Evolutionary conservation across 2,329 filamentous ascomycete species (phyloP), one percentile per base, ranked within the genome.

Genomic region (Cladosporium sp.): DNA sequence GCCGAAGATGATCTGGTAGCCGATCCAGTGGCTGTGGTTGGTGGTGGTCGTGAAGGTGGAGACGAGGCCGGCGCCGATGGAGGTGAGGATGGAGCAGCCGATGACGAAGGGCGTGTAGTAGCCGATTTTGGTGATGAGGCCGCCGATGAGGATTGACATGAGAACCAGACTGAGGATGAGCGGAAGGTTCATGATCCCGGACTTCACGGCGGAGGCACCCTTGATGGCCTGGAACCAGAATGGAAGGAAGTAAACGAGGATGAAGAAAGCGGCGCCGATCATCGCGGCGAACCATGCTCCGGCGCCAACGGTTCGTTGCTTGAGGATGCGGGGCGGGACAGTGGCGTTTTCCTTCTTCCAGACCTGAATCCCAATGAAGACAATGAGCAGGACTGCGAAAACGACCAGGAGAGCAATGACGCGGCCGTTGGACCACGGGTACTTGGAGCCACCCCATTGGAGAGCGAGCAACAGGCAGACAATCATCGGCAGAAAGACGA

Each of bases 71-170:
- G 73, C 69, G 16, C 74, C 74, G 43, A 77, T 69, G 13, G 72
- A 56, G 68, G 74, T 73, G 49, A 77, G 55, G 28, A 75, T 59
- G 1, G 66, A 66, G 40, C 38, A 34, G 18, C 43, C 52, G 31
- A 54, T 67, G 64, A 77, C 71, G 61, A 77, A 77, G 2, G 74
- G 74, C 0, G 74, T 75, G 66, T 77, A 77, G 66, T 77, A 77
- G 40, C 75, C 75, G 18, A 74, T 52, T 1, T 61, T 56, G 3
- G 72, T 74, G 46, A 76, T 68, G 18, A 63, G 40, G 34, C 59
- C 64, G 43, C 74, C 74, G 18, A 64, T 59, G 19, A 70, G 33
- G 56, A 76, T 67, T 49, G 71, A 72, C 51, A 73, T 55, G 60
- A 76, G 54, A 57, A 77, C 73, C 28, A 75, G 63, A 32, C 68